Percentiles rank a stretch among this genome's conserved stretches.
phyloP scores from a whole-genome alignment of 139 green algal species.

The Micromonas pusilla region DNA sequence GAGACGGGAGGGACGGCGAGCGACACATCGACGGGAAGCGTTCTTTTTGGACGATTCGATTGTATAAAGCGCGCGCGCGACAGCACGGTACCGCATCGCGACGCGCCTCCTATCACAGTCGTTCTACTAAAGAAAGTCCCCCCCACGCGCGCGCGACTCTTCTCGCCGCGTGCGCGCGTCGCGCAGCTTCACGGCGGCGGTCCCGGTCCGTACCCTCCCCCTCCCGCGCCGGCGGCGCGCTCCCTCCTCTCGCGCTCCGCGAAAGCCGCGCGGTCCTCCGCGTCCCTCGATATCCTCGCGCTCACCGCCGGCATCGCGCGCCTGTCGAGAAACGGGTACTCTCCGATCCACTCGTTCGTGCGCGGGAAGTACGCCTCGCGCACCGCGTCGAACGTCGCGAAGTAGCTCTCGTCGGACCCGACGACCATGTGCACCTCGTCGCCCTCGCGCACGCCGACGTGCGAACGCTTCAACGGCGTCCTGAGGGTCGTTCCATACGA shows the following conservation, averaged over 20 bases:
- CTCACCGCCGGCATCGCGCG: neutral
- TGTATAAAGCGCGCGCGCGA: too few species aligned
- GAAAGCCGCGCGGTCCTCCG: neutral
- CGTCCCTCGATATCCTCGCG: neutral
- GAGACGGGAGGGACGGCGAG: neutral
- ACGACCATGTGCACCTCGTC: constrained; percentile 9
- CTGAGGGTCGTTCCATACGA: too few species aligned
- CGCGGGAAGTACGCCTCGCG: constrained; percentile 21
- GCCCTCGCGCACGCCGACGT: neutral
- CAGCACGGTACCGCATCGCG: too few species aligned
- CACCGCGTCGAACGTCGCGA: constrained; percentile 8
- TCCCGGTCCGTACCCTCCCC: too few species aligned
- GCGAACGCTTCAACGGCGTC: neutral
- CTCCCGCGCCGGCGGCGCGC: too few species aligned
- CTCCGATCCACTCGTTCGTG: constrained; percentile 10
- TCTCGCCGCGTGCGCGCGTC: too few species aligned
- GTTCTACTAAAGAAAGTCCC: too few species aligned
- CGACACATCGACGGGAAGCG: neutral
- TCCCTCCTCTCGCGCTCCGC: neutral
- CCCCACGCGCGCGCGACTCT: too few species aligned
- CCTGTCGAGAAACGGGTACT: constrained; percentile 20
- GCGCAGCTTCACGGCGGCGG: too few species aligned
- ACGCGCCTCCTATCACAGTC: too few species aligned
- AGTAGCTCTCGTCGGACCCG: constrained; percentile 11
- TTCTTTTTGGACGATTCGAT: neutral